Evolutionary conservation across 208 protist species (phyloP).

Genomic region (Leishmania gerbilli): DNA sequence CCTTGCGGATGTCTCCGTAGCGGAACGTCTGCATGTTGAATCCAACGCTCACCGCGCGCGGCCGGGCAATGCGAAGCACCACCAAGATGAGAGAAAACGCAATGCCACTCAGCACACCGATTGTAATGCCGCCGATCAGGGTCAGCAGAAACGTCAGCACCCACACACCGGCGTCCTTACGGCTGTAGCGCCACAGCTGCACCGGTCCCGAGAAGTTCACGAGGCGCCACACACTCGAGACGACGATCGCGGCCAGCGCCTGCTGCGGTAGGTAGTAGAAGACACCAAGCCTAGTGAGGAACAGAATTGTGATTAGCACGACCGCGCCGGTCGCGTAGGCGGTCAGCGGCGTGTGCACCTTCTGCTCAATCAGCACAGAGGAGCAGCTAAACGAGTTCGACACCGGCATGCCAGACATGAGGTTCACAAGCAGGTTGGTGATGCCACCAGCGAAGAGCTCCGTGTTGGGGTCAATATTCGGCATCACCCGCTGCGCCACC

Average conservation of each 20-base stretch:
- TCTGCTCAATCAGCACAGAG: conserved; percentile 52
- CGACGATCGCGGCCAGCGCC: conserved; percentile 50
- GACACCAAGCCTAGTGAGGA: conserved; percentile 45
- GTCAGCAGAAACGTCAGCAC: conserved; percentile 59
- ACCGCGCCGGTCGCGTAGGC: conserved; percentile 39
- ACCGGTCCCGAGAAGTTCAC: conserved; percentile 48
- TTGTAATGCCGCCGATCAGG: conserved; percentile 50
- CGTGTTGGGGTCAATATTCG: conserved; percentile 50
- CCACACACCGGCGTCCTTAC: conserved; percentile 61
- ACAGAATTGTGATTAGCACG: conserved; percentile 49
- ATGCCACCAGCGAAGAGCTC: conserved; percentile 56
- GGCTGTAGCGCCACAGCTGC: conserved; percentile 48
- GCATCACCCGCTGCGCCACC: conserved; percentile 52
- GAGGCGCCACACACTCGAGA: conserved; percentile 51
- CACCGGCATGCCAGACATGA: conserved; percentile 57
- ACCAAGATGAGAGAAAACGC: conserved; percentile 57
- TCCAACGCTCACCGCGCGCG: conserved; percentile 50
- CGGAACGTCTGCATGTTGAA: conserved; percentile 54
- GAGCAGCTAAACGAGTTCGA: conserved; percentile 63
- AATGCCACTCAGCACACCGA: conserved; percentile 57
- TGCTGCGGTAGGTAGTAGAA: conserved; percentile 74
- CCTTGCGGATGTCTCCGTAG: conserved; percentile 57
- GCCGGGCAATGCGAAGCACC: conserved; percentile 57
- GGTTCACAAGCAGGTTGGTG: conserved; percentile 47
- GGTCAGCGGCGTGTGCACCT: conserved; percentile 46